Conservation (phyloP, 805 yeast genomes). For the Cyberlindnera suaveolens region DNA sequence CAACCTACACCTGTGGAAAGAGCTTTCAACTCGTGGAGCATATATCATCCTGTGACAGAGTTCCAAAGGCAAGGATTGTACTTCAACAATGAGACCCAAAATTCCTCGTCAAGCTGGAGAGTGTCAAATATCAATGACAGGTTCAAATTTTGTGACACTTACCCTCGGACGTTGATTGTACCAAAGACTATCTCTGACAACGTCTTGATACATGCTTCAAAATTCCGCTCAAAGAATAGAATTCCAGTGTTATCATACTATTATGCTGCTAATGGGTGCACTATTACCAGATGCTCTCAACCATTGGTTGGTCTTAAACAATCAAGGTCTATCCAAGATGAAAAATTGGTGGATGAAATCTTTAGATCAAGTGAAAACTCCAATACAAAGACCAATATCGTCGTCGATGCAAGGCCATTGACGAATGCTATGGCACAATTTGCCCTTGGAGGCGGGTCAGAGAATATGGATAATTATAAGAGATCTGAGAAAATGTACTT, state of each 20-base stretch:
- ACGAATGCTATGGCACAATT: conserved; percentile 96
- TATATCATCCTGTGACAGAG: conserved; percentile 59
- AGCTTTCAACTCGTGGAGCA: conserved; percentile 62
- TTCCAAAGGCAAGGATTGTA: conserved; percentile 64
- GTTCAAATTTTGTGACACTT: conserved; percentile 66
- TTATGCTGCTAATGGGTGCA: conserved; percentile 61
- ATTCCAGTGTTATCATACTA: conserved; percentile 79
- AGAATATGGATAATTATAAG: conserved; percentile 80
- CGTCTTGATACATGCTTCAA: conserved; percentile 75
- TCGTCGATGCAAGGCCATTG: conserved; percentile 88
- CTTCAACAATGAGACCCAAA: conserved; percentile 23
- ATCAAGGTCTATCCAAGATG: conserved; percentile 87
- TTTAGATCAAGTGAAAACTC: conserved; percentile 47
- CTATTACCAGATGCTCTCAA: conserved; percentile 86
- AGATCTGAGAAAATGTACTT: conserved; percentile 67
- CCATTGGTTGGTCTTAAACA: conserved; percentile 90
- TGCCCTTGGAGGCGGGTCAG: conserved; percentile 98
- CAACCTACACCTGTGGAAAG: conserved; percentile 66
- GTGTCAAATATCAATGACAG: conserved; percentile 55
- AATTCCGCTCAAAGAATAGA: conserved; percentile 78
- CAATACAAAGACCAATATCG: conserved; percentile 51
- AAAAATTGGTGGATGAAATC: conserved; percentile 67
- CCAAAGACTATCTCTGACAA: conserved; percentile 80
- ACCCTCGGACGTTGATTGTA: conserved; percentile 62
- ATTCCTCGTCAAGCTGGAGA: conserved; percentile 51